Percentiles rank a stretch among this genome's conserved stretches.
Evolutionary conservation across 2,329 filamentous ascomycete species (phyloP).

Genomic region (Colletotrichum spaethianum): DNA sequence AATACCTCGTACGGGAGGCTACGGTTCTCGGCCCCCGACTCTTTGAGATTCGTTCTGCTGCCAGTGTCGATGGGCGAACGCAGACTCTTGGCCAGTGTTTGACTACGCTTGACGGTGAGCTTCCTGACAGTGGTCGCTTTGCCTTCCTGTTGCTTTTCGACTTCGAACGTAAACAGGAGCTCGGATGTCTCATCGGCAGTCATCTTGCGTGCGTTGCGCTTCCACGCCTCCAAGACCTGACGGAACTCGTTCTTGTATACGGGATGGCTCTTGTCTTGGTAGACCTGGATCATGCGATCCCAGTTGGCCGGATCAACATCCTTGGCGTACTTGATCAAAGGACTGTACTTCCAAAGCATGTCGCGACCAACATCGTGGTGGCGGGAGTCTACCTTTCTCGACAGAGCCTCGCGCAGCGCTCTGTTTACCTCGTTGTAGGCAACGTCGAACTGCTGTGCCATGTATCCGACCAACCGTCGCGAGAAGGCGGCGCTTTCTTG

Average conservation of each 20-base stretch:
- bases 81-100: conserved; percentile 83
- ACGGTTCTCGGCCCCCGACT: conserved; percentile 71
- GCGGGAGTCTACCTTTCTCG: conserved; percentile 77
- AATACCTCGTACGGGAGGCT: conserved; percentile 87
- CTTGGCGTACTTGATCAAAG: conserved; percentile 88
- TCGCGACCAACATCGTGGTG: conserved; percentile 81
- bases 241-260: conserved; percentile 88
- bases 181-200: conserved; percentile 81
- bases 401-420: conserved; percentile 71
- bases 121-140: conserved; percentile 85
- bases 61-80: conserved; percentile 77
- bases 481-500: conserved; percentile 84
- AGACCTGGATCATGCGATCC: conserved; percentile 83
- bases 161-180: conserved; percentile 86
- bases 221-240: conserved; percentile 84
- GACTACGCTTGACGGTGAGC: conserved; percentile 92
- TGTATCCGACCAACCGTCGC: conserved; percentile 83
- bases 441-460: conserved; percentile 84
- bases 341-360: conserved; percentile 88
- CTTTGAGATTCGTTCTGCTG: conserved; percentile 67
- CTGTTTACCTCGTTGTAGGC: conserved; percentile 80
- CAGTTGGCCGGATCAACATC: conserved; percentile 88
- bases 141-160: conserved; percentile 87
- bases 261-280: conserved; percentile 81
- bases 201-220: conserved; percentile 81